Conservation (phyloP, 2,329 filamentous ascomycete species). For the Alternaria sp. region DNA sequence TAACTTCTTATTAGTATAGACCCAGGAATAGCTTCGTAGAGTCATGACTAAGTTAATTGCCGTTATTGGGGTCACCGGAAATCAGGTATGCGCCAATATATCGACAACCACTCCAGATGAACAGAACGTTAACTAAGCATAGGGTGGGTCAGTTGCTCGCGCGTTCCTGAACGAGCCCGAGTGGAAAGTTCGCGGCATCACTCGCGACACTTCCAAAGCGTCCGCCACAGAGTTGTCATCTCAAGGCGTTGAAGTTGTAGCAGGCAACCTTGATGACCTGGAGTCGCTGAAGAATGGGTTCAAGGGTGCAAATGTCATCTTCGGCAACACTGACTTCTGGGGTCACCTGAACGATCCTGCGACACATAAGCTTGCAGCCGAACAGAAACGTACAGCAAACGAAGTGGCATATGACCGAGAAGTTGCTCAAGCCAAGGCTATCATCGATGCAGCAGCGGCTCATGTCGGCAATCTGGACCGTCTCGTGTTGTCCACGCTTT, state of each 20-base stretch:
- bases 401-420: conserved; percentile 48
- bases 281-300: conserved; percentile 22
- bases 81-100: conserved; percentile 15
- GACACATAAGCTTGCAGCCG: conserved; percentile 19
- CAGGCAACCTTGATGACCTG: conserved; percentile 20
- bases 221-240: conserved; percentile 40
- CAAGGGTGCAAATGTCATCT: conserved; percentile 37
- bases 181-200: conserved; percentile 47
- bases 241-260: conserved; percentile 26
- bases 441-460: conserved; percentile 50
- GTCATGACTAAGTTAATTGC: conserved; percentile 23
- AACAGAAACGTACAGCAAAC: conserved; percentile 32
- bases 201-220: conserved; percentile 51
- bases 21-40: background rate
- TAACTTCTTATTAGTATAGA: no score
- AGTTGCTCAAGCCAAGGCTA: conserved; percentile 46
- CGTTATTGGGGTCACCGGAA: conserved; percentile 25
- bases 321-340: conserved; percentile 52
- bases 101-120: background rate
- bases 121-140: background rate
- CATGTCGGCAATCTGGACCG: conserved; percentile 47
- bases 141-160: conserved; percentile 24
- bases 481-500: conserved; percentile 54
- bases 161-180: conserved; percentile 28
- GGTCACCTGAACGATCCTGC: conserved; percentile 1